phyloP scores from a whole-genome alignment of 139 green algal species.

The Desmodesmus armatus region DNA sequence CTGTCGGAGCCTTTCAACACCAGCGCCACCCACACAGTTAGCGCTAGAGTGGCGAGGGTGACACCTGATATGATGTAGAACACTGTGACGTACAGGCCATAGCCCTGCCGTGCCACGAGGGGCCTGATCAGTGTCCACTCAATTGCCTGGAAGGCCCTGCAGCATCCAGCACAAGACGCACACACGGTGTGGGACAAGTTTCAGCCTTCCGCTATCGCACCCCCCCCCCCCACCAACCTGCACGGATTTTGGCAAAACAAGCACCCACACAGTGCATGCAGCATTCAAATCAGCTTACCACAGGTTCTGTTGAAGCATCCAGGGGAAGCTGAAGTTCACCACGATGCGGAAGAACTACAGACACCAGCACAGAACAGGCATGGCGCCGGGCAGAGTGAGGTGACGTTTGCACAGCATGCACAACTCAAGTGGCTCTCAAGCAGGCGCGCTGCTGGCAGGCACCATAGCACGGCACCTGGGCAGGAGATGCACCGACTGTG shows the following conservation, averaged over 20 bases:
- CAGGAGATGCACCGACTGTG: neutral
- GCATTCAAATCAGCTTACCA: too few species aligned
- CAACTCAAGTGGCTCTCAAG: neutral
- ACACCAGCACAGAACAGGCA: too few species aligned
- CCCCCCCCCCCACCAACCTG: too few species aligned
- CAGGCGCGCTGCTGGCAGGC: neutral
- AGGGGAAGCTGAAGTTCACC: too few species aligned
- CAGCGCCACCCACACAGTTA: neutral
- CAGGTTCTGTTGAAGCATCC: too few species aligned
- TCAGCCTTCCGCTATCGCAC: too few species aligned
- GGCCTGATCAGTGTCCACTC: constrained; percentile 4
- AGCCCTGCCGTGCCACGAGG: neutral
- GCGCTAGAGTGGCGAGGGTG: neutral
- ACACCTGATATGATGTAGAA: constrained; percentile 5
- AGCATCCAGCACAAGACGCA: too few species aligned
- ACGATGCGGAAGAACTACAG: too few species aligned
- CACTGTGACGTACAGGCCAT: neutral
- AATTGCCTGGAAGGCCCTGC: constrained; percentile 6
- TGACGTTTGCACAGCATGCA: neutral
- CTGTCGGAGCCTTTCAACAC: neutral
- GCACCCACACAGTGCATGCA: too few species aligned
- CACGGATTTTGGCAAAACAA: too few species aligned
- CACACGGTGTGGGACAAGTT: too few species aligned
- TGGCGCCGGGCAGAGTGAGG: neutral
- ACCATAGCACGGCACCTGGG: neutral